These are phyloP conservation scores for Agapanthus africanus DNA, from an alignment of 106 monocot genomes.

Conservation along the genomic window DNA sequence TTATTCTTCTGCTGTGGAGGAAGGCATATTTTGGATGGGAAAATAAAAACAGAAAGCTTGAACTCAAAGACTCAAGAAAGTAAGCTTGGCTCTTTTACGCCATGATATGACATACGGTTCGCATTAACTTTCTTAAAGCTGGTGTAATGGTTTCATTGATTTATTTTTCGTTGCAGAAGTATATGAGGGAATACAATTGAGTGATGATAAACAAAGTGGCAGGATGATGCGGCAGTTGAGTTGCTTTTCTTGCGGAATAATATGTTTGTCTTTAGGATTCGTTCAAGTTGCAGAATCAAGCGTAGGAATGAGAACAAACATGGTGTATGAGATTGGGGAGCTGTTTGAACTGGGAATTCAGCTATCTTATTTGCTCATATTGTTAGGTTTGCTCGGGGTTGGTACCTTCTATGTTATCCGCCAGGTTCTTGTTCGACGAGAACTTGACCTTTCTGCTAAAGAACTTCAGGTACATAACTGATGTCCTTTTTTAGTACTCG, in stretches of 20 bases:
- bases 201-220: constrained; percentile 1
- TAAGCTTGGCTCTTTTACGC: not conserved
- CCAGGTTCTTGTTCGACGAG: constrained; percentile 86
- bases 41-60: constrained; percentile 1
- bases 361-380: constrained; percentile 68
- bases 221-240: constrained; percentile 11
- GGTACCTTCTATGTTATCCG: constrained; percentile 90
- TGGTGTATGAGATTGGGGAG: constrained; percentile 81
- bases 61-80: not conserved
- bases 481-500: not conserved
- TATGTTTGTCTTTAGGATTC: constrained; percentile 44
- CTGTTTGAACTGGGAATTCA: constrained; percentile 95
- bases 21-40: constrained; percentile 12
- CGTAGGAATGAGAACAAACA: constrained; percentile 22
- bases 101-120: not conserved
- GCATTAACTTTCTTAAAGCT: not conserved
- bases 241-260: constrained; percentile 33
- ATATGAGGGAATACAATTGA: too few relatives aligned
- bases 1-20: constrained; percentile 11
- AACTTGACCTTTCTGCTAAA: constrained; percentile 95
- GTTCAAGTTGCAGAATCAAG: constrained; percentile 49
- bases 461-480: constrained; percentile 42
- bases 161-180: too few relatives aligned
- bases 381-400: constrained; percentile 79
- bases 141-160: too few relatives aligned